phyloP scores from a whole-genome alignment of 768 basidiomycete species.

The Pleurotus eryngii region DNA sequence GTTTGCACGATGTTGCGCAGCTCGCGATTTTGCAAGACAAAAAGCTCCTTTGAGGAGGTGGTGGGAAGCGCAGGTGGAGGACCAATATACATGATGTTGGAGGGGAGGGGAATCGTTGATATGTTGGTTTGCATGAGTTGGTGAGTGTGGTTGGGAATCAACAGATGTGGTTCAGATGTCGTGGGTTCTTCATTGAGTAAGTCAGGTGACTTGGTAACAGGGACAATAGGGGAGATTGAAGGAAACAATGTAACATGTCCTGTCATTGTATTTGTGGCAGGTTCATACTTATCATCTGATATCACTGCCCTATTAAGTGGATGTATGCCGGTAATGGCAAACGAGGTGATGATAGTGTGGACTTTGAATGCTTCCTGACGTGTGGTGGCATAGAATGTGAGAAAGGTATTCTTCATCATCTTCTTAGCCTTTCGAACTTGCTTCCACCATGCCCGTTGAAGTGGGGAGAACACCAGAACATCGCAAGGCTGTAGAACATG shows the following conservation, averaged over 20 bases:
- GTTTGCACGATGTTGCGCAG: not conserved
- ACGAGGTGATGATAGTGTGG: constrained; percentile 16
- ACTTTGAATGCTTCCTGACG: constrained; percentile 13
- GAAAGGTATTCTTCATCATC: not conserved
- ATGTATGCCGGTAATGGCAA: constrained; percentile 19
- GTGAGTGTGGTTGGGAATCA: not conserved
- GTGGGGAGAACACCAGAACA: constrained; percentile 34
- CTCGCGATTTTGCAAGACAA: not conserved
- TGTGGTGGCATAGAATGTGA: constrained; percentile 8
- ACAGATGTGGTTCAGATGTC: not conserved
- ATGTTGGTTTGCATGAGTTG: too few relatives aligned
- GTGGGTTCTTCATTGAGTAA: not conserved
- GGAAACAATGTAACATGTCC: not conserved
- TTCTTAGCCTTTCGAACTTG: constrained; percentile 14
- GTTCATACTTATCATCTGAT: constrained; percentile 7
- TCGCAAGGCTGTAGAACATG: constrained; percentile 34
- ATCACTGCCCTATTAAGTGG: constrained; percentile 16
- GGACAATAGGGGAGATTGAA: not conserved
- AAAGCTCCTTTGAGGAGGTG: not conserved
- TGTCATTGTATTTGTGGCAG: constrained; percentile 2
- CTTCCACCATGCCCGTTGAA: constrained; percentile 25
- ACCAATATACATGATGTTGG: not conserved
- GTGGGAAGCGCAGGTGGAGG: not conserved
- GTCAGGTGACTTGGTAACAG: not conserved
- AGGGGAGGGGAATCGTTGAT: too few relatives aligned